Evolutionary conservation across 768 basidiomycete species (phyloP).

Genomic region (Naematelia aurantialba): DNA sequence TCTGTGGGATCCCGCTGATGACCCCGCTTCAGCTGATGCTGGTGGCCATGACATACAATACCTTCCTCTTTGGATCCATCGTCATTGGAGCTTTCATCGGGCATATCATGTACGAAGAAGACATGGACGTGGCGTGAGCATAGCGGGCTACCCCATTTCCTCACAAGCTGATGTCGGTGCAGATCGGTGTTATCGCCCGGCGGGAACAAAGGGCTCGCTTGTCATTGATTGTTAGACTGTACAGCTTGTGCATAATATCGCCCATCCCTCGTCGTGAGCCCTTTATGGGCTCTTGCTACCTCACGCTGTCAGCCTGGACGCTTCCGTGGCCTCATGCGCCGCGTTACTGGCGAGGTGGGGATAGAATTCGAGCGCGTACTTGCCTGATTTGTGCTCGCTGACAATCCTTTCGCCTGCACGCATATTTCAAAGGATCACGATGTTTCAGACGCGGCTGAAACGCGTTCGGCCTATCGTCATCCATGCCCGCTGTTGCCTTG

Average conservation of each 20-base stretch:
- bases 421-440: background rate
- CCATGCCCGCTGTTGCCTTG: background rate
- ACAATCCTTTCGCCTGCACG: background rate
- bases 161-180: background rate
- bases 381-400: too few relatives aligned
- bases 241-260: constrained; percentile 3
- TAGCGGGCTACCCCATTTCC: background rate
- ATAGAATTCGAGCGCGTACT: too few relatives aligned
- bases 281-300: too few relatives aligned
- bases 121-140: constrained; percentile 61
- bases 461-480: background rate
- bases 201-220: constrained; percentile 67
- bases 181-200: constrained; percentile 55
- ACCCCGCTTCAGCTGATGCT: constrained; percentile 67
- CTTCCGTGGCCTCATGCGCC: too few relatives aligned
- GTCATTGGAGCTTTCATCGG: constrained; percentile 78
- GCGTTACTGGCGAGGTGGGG: too few relatives aligned
- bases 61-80: constrained; percentile 77
- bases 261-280: background rate
- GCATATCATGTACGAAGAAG: constrained; percentile 69
- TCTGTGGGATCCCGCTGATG: background rate
- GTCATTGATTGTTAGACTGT: constrained; percentile 58
- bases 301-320: background rate
- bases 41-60: constrained; percentile 96
- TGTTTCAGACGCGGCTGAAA: background rate